Conservation (phyloP, 1,139 yeast genomes). For the Yamadazyma blattariae region DNA sequence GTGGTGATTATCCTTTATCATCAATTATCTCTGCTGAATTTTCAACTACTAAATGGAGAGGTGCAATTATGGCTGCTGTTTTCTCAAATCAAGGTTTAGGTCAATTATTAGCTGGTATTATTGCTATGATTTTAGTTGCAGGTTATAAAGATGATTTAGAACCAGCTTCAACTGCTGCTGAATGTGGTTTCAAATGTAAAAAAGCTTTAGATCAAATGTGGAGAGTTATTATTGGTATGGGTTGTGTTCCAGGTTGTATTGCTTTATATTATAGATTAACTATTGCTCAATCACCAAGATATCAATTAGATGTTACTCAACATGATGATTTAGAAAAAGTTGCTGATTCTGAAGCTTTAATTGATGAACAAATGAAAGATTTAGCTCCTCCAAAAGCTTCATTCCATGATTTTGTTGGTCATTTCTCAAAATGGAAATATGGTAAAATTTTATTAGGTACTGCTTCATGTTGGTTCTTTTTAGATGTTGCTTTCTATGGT, state of each 20-base stretch:
- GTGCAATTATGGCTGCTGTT: slow-evolving; percentile 92
- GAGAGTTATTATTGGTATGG: slow-evolving; percentile 86
- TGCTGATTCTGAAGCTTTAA: slow-evolving; percentile 52
- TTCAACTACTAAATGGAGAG: slow-evolving; percentile 92
- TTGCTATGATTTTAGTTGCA: slow-evolving; percentile 68
- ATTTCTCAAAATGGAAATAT: slow-evolving; percentile 87
- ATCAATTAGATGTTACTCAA: slow-evolving; percentile 68
- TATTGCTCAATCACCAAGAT: slow-evolving; percentile 92
- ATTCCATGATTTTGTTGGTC: slow-evolving; percentile 56
- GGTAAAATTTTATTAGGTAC: slow-evolving; percentile 86
- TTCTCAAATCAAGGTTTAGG: slow-evolving; percentile 94
- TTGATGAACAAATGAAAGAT: slow-evolving; percentile 45
- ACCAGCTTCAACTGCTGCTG: slow-evolving; percentile 46
- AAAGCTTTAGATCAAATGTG: slow-evolving; percentile 90
- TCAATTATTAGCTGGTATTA: slow-evolving; percentile 81
- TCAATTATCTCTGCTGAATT: slow-evolving; percentile 89
- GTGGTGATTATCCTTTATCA: slow-evolving; percentile 98
- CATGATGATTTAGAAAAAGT: slow-evolving; percentile 58
- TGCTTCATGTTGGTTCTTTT: slow-evolving; percentile 94
- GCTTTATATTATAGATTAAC: slow-evolving; percentile 89
- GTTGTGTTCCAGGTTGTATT: slow-evolving; percentile 81
- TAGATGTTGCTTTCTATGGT: slow-evolving; percentile 96
- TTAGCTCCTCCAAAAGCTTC: slow-evolving; percentile 58
- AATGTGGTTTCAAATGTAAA: slow-evolving; percentile 63
- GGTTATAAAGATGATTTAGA: slow-evolving; percentile 64